These are phyloP conservation scores for Angomonas desouzai DNA, from an alignment of 208 protist genomes.

Conservation along the genomic window DNA sequence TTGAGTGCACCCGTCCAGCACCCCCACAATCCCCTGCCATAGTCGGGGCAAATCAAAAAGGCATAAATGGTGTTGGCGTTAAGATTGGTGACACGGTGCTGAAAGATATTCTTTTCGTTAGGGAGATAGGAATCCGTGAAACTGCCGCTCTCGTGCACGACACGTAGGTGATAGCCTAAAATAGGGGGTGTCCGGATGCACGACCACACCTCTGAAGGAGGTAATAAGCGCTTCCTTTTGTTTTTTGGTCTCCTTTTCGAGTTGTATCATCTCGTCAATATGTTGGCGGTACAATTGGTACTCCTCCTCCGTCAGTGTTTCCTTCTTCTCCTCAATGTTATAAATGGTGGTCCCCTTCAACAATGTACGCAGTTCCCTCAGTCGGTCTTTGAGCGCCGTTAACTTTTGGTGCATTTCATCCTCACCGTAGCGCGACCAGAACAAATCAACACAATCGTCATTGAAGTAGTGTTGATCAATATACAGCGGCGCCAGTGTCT, in stretches of 20 bases:
- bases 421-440: slow-evolving; percentile 67
- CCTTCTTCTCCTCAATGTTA: slow-evolving; percentile 47
- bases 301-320: slow-evolving; percentile 32
- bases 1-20: slow-evolving; percentile 78
- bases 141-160: slow-evolving; percentile 9
- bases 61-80: slow-evolving; percentile 85
- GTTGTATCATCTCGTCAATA: background rate
- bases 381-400: slow-evolving; percentile 30
- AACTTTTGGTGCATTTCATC: slow-evolving; percentile 14
- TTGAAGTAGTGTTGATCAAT: slow-evolving; percentile 82
- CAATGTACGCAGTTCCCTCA: slow-evolving; percentile 49
- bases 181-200: slow-evolving; percentile 5
- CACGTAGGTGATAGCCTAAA: slow-evolving; percentile 9
- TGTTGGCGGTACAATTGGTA: slow-evolving; percentile 20
- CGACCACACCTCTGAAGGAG: background rate
- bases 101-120: background rate
- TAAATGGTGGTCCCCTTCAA: slow-evolving; percentile 27
- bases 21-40: slow-evolving; percentile 70
- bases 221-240: background rate
- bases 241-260: background rate
- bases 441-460: slow-evolving; percentile 91
- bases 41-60: slow-evolving; percentile 74
- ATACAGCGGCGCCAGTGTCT: slow-evolving; percentile 61
- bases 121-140: slow-evolving; percentile 3
- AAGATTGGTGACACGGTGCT: slow-evolving; percentile 58